Evolutionary conservation across 257 asterid species (phyloP), one percentile per base, ranked within the genome.

Genomic region (Anisodus tanguticus): DNA sequence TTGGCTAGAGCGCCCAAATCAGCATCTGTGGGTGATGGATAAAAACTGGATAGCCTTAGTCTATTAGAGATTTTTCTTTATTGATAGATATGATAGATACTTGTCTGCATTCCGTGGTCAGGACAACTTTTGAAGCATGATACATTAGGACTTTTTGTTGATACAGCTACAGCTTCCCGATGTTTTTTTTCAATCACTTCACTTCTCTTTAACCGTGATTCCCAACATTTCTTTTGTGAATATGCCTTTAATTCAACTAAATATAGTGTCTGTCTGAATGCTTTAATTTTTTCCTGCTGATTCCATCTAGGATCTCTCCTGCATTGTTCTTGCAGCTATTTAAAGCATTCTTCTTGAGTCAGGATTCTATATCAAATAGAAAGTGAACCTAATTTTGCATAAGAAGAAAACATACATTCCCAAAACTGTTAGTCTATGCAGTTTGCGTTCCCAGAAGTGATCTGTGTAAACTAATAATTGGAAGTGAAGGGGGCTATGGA

Each of bases 301-400:
- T 66, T 66, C 47, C 19, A 2, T 66, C 47, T 66, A 0, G 22
- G 76, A 68, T 13, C 22, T 69, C 54, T 7, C 54, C 54, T 69
- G 78, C 54, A 69, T 41, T 69, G 78, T 69, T 8, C 51, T 68
- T 68, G 22, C 76, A 68, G 51, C 51, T 68, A 13, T 68, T 37
- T 0, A 68, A 13, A 37, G 10, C 76, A 37, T 68, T 68, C 76
- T 68, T 68, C 76, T 67, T 16, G 78, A 3, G 12, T 39, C 22
- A 68, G 76, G 5, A 11, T 12, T 16, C 72, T 13, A 8, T 35
- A 67, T 37, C 54, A 39, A 13, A 39, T 3, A 16, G 31, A 69
- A 15, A 12, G 77, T 13, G 45, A 37, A 37, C 26, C 76, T 6
- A 68, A 51, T 68, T 37, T 68, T 35, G 47, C 17, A 12, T 64